phyloP scores from a whole-genome alignment of 73 alveolate genomes.

The Paramecium caudatum region DNA sequence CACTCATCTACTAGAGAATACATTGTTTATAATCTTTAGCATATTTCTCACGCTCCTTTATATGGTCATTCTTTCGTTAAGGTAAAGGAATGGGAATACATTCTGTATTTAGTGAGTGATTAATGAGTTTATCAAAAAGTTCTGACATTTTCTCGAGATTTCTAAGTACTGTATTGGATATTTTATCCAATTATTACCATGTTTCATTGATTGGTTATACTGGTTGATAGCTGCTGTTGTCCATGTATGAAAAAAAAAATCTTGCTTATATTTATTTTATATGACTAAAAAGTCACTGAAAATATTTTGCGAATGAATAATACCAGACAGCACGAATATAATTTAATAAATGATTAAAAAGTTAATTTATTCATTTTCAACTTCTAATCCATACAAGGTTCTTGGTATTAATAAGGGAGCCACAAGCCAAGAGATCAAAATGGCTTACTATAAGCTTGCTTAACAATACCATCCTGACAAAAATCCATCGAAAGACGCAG shows the following conservation, averaged over 20 bases:
- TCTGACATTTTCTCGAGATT: not conserved
- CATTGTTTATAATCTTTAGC: conserved; percentile 26
- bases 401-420: conserved; percentile 27
- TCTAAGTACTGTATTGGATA: not conserved
- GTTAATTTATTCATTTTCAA: conserved; percentile 33
- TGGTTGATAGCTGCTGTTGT: not conserved
- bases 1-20: not conserved
- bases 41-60: conserved; percentile 13
- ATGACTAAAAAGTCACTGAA: no score
- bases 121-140: not conserved
- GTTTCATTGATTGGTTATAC: conserved; percentile 9
- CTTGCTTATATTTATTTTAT: conserved; percentile 43
- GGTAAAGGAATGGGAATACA: not conserved
- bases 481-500: conserved; percentile 32
- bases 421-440: not conserved
- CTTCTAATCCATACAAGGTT: conserved; percentile 48
- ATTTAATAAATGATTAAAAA: conserved; percentile 50
- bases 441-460: conserved; percentile 56
- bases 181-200: not conserved
- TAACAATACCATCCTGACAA: conserved; percentile 63
- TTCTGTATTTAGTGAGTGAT: not conserved
- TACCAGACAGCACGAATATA: no score
- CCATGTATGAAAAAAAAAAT: not conserved
- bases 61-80: not conserved
- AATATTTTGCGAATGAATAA: no score